Base-by-base conservation (phyloP, 805 yeast species). In the Ascoidea asiatica region DNA sequence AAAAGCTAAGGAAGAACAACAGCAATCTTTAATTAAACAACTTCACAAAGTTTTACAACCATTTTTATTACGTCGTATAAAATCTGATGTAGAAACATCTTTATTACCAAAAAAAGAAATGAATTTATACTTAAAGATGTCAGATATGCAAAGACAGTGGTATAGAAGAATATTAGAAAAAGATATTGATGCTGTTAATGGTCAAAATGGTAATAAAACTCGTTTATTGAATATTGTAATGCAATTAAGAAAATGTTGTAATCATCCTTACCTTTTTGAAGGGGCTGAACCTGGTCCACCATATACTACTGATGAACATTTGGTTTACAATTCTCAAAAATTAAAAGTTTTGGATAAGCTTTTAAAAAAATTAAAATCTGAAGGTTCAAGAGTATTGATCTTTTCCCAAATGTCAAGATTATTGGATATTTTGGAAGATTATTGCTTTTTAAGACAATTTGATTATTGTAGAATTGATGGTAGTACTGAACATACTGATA, bases 231-330 rank as follows among this genome's bases (percentile, higher is more conserved):
- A 90, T 57, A 90, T 90, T 54, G 97, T 90, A 13, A 90, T 90
- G 97, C 97, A 90, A 62, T 69, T 90, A 51, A 73, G 97, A 56
- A 90, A 90, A 61, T 90, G 97, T 61, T 90, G 97, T 60, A 90
- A 92, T 59, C 98, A 92, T 63, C 97, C 97, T 0, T 90, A 92
- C 61, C 65, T 90, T 44, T 92, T 92, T 56, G 97, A 90, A 59
- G 97, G 98, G n/a, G 98, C 97, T 1, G 97, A 89, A 61, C 97
- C 97, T 0, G 97, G 97, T 7, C 97, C 97, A 1, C 97, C 97
- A 1, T 90, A 71, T 56, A 90, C 97, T 1, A 90, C 95, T 1
- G 97, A 88, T 61, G 97, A 89, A 60, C 97, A 90, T 63, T 69
- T 90, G 50, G 80, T 89, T n/a, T 79, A 55, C 65, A 90, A 90